Evolutionary conservation across 495 filamentous ascomycete species (phyloP), one percentile per base, ranked within the genome.

Genomic region (Glarea lozoyensis): DNA sequence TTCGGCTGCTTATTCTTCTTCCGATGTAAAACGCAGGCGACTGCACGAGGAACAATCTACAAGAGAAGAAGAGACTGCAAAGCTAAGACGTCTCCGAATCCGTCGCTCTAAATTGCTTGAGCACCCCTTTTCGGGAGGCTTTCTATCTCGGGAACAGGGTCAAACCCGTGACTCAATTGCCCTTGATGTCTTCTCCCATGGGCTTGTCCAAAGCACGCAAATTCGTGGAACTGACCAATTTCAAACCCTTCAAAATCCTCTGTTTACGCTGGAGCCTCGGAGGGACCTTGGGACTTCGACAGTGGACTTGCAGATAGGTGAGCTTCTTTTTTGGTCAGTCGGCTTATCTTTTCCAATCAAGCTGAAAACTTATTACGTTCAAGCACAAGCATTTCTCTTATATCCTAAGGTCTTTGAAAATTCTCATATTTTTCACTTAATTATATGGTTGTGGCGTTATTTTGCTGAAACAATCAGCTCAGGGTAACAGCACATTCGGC

Each of bases 1-100:
- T 3, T 39, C 4, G 15, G 22, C 53, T 3, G 42, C 46, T 2
- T 58, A 58, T 34, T 55, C 52, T 36, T 20, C 40, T 11, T 23
- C 45, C 29, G 41, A 49, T 33, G 37, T 58, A 12, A 58, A 58
- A 39, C 36, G 42, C 37, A 42, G 46, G 2, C 51, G 53, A 22
- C 5, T 37, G 22, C 23, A 22, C 30, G 48, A 48, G 16, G 45
- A 55, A 15, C 46, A 43, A 22, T 29, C 40, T n/a, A n/a, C n/a
- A n/a, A n/a, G n/a, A n/a, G n/a, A n/a, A n/a, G n/a, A n/a, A n/a
- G n/a, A n/a, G n/a, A n/a, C n/a, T n/a, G n/a, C 10, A 22, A 40
- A 40, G 41, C 37, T 7, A 15, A 32, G 19, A 36, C 19, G 16
- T 2, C 15, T 7, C 13, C 43, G 25, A 10, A 47, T 48, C 12